Base-by-base conservation (phyloP, 352 stramenopile species). In the Globisporangium carolinianum region DNA sequence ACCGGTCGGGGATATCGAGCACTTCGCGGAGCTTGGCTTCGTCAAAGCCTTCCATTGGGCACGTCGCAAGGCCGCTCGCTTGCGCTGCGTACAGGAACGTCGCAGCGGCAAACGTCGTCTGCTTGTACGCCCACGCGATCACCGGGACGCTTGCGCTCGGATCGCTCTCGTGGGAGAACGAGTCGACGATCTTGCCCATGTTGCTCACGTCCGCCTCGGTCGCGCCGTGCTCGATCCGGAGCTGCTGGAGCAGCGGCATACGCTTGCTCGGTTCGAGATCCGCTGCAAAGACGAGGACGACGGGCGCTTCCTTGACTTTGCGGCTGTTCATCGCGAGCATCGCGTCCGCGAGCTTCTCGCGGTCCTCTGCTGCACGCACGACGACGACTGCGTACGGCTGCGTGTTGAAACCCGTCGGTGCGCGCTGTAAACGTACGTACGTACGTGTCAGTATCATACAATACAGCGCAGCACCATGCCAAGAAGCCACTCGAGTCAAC, bases 1-100 rank as follows among this genome's bases (percentile, higher is more conserved):
- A 91, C 24, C 83, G 82, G 47, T 92, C 80, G 0, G 82, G 83
- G 41, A 95, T 88, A 46, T 94, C 73, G 1, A 95, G 69, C n/a
- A 68, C 69, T 50, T 78, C 75, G 39, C 71, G 72, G 41, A 93
- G 57, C 4, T 80, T 74, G 15, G 67, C 66, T 60, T 89, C 70
- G 36, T 93, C 85, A 53, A 87, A 89, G 2, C 83, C 85, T 68
- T 93, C 85, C 79, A 92, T 94, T 11, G 76, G 69, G 42, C 80
- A 89, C 35, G 81, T 91, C 55, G 67, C 71, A 2, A 95, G 61
- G 0, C 77, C 81, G 38, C 90, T 76, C 5, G 78, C 69, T 51
- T 90, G 70, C 7, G 83, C 81, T 0, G 86, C 86, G 18, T 86
- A 78, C 37, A 94, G 37, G 60, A 91, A 93, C 24, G 75, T 76